Conservation (phyloP, 2,329 filamentous ascomycete species). For the Colletotrichum lindemuthianum region DNA sequence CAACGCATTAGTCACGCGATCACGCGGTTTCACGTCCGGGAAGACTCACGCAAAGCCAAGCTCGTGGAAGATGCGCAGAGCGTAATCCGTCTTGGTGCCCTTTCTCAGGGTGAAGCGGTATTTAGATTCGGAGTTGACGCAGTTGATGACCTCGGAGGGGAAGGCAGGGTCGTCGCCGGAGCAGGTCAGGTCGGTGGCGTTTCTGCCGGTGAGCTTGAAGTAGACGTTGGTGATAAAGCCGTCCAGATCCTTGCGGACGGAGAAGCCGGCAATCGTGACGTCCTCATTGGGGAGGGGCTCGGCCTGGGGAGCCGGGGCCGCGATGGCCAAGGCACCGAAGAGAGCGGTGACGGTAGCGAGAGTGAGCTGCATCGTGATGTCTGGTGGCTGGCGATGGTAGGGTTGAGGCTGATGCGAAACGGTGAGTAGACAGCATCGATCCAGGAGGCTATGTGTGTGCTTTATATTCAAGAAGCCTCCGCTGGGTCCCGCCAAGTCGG, state of each 20-base stretch:
- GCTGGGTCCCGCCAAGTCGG: conserved; percentile 17
- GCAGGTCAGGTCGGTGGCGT: conserved; percentile 37
- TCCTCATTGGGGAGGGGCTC: conserved; percentile 37
- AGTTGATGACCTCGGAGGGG: conserved; percentile 40
- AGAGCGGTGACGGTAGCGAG: conserved; percentile 34
- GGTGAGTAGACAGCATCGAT: background rate
- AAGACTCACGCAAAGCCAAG: conserved; percentile 38
- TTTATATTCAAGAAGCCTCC: conserved; percentile 1
- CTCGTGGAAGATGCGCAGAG: conserved; percentile 40
- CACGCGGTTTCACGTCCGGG: background rate
- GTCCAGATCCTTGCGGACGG: conserved; percentile 38
- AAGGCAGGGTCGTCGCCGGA: conserved; percentile 28
- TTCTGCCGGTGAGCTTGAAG: conserved; percentile 39
- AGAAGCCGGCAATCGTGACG: conserved; percentile 39
- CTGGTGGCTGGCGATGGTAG: too few relatives aligned
- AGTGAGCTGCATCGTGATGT: conserved; percentile 40
- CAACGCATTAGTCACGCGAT: background rate
- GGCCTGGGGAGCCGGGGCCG: conserved; percentile 30
- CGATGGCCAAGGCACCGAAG: conserved; percentile 38
- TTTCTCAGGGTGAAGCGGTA: conserved; percentile 43
- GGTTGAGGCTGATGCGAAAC: background rate
- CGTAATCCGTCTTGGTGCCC: conserved; percentile 35
- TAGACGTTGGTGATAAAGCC: conserved; percentile 34
- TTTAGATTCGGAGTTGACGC: conserved; percentile 41
- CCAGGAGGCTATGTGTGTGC: background rate